A percentile compares a stretch with the other conserved stretches of the same genome.
phyloP scores from a whole-genome alignment of 129 eudicot species.

The Tanacetum coccineum region DNA sequence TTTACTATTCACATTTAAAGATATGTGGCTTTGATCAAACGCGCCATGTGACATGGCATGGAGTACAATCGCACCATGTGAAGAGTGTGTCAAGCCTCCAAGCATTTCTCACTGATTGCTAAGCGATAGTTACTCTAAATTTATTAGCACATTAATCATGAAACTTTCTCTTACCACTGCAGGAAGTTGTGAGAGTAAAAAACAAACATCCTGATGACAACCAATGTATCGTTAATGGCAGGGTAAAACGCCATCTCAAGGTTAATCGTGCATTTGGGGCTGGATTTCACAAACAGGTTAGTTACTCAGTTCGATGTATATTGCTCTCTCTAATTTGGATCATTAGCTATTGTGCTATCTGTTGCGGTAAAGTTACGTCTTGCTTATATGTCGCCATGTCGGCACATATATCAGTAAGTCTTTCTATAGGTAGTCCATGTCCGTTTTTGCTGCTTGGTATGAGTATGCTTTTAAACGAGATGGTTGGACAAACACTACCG shows the following conservation, averaged over 20 bases:
- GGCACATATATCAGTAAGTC: no score
- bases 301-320: conserved; percentile 11
- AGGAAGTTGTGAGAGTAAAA: conserved; percentile 88
- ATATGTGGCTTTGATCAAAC: no score
- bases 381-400: background rate
- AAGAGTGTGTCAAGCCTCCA: no score
- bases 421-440: no score
- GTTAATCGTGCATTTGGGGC: conserved; percentile 99
- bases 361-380: conserved; percentile 2
- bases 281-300: conserved; percentile 91
- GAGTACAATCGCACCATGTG: no score
- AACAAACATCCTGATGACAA: conserved; percentile 94
- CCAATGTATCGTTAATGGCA: conserved; percentile 81
- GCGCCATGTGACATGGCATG: no score
- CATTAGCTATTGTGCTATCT: background rate
- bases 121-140: conserved; percentile 7
- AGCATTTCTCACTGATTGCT: no score
- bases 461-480: no score
- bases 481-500: background rate
- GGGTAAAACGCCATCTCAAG: conserved; percentile 95
- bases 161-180: conserved; percentile 24
- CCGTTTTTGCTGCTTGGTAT: no score
- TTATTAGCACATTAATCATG: no score
- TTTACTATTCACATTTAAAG: no score
- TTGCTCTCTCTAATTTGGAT: background rate